These are phyloP conservation scores for Tolypocladium album DNA, from an alignment of 2,329 filamentous ascomycete genomes.

Conservation along the genomic window DNA sequence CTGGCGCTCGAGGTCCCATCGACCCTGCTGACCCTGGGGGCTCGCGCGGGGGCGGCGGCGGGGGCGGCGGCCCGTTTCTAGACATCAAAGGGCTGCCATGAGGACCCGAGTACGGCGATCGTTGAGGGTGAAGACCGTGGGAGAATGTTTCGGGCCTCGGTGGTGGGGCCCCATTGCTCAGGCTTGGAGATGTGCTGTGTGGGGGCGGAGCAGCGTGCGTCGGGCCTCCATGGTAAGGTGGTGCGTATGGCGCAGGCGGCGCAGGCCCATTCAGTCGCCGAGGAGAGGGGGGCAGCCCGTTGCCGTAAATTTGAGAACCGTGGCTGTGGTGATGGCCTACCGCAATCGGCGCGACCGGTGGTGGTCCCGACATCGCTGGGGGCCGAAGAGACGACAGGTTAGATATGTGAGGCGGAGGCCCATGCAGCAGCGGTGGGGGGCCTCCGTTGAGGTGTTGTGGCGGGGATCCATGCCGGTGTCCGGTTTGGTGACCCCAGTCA, in stretches of 20 bases:
- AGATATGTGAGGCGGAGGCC: constrained; percentile 14
- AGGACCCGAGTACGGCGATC: constrained; percentile 29
- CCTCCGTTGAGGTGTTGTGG: constrained; percentile 40
- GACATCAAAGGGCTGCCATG: constrained; percentile 34
- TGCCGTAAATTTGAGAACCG: constrained; percentile 22
- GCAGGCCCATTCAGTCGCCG: constrained; percentile 32
- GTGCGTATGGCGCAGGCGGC: constrained; percentile 29
- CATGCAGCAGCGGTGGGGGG: constrained; percentile 20
- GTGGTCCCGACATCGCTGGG: constrained; percentile 32
- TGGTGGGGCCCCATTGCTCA: constrained; percentile 22
- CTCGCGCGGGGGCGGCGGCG: constrained; percentile 15
- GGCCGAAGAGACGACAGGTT: constrained; percentile 37
- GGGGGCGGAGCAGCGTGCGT: constrained; percentile 13
- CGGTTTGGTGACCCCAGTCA: constrained; percentile 38
- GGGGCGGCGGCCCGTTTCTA: constrained; percentile 24
- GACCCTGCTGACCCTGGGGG: constrained; percentile 9
- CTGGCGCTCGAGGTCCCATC: constrained; percentile 21
- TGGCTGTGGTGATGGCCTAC: constrained; percentile 29
- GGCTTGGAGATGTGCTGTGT: constrained; percentile 17
- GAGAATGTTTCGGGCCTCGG: constrained; percentile 22
- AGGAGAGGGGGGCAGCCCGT: constrained; percentile 37
- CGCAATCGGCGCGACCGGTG: constrained; percentile 27
- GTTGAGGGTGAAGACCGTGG: constrained; percentile 30
- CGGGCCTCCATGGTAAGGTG: constrained; percentile 19
- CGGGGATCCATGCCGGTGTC: constrained; percentile 37